Percentiles rank a stretch among this genome's conserved stretches.
phyloP scores from a whole-genome alignment of 805 yeast genomes.

The Phaffomyces opuntiae region DNA sequence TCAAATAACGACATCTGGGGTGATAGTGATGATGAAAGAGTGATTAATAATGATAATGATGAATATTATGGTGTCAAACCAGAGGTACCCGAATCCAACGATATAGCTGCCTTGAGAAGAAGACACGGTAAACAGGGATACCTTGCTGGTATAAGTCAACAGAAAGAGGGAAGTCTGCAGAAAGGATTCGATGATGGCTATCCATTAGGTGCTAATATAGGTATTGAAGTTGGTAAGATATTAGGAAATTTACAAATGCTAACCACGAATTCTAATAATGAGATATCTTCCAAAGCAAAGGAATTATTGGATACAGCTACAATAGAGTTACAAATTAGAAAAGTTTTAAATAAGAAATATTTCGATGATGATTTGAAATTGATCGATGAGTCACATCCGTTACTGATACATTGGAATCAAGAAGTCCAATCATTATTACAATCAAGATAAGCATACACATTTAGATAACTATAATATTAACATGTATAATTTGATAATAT shows the following conservation, averaged over 20 bases:
- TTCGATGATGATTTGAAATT: conserved; percentile 41
- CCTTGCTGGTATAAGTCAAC: conserved; percentile 64
- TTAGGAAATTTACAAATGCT: conserved; percentile 44
- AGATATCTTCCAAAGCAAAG: conserved; percentile 15
- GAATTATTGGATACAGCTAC: conserved; percentile 31
- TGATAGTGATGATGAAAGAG: conserved; percentile 25
- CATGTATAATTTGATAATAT: not conserved
- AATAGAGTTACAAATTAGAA: conserved; percentile 50
- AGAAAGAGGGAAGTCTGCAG: conserved; percentile 68
- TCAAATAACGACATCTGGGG: conserved; percentile 28
- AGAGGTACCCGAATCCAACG: conserved; percentile 13
- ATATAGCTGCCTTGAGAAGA: conserved; percentile 39
- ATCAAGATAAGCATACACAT: not conserved
- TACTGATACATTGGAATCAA: conserved; percentile 40
- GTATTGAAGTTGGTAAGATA: conserved; percentile 56
- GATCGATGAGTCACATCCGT: conserved; percentile 13
- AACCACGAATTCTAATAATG: conserved; percentile 11
- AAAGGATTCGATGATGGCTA: conserved; percentile 77
- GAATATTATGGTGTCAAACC: conserved; percentile 32
- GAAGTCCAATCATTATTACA: conserved; percentile 6
- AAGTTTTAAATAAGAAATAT: conserved; percentile 45
- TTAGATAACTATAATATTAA: not conserved
- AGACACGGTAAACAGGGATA: conserved; percentile 77
- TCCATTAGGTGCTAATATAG: conserved; percentile 67
- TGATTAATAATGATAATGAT: conserved; percentile 9